These are phyloP conservation scores for Lasiosphaeria hispida DNA, from an alignment of 495 filamentous ascomycete species.

Conservation along the genomic window DNA sequence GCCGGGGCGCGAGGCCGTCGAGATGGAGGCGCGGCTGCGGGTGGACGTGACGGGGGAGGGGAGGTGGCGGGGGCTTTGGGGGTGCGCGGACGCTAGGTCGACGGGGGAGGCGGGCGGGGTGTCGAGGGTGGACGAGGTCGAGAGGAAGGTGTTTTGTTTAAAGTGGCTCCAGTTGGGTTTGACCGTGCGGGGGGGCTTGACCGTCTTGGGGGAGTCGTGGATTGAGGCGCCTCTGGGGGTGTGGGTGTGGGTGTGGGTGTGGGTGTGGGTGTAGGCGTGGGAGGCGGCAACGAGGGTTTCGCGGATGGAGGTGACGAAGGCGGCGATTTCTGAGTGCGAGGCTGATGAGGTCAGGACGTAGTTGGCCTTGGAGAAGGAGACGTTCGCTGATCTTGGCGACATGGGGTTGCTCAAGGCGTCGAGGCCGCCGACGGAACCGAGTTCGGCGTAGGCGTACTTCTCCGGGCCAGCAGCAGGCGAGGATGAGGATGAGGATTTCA, in stretches of 20 bases:
- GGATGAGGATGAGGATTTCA: conserved; percentile 2
- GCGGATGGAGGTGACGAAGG: conserved; percentile 40
- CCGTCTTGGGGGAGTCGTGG: background rate
- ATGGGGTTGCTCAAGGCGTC: conserved; percentile 1
- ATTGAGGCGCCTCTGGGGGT: background rate
- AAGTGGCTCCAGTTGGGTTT: too few species aligned
- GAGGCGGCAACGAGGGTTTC: conserved; percentile 34
- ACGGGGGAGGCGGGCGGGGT: conserved; percentile 18
- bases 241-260: conserved; percentile 31
- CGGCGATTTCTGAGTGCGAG: conserved; percentile 38
- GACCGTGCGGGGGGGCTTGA: background rate
- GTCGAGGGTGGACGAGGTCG: conserved; percentile 12
- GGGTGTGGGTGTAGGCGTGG: conserved; percentile 13
- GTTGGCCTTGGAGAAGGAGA: conserved; percentile 40
- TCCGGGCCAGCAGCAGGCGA: conserved; percentile 3
- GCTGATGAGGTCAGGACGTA: conserved; percentile 42
- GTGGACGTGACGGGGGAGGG: conserved; percentile 1
- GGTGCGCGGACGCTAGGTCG: background rate
- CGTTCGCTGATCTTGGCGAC: conserved; percentile 7
- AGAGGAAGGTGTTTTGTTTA: background rate
- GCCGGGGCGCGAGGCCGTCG: too few species aligned
- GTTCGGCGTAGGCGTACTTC: background rate
- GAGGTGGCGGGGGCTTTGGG: background rate
- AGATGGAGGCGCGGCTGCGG: background rate
- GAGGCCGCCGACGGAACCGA: conserved; percentile 14